Percentiles rank a stretch among this genome's conserved stretches.
Evolutionary conservation across 2,329 filamentous ascomycete species (phyloP).

Genomic region (Chaetomium globosum): DNA sequence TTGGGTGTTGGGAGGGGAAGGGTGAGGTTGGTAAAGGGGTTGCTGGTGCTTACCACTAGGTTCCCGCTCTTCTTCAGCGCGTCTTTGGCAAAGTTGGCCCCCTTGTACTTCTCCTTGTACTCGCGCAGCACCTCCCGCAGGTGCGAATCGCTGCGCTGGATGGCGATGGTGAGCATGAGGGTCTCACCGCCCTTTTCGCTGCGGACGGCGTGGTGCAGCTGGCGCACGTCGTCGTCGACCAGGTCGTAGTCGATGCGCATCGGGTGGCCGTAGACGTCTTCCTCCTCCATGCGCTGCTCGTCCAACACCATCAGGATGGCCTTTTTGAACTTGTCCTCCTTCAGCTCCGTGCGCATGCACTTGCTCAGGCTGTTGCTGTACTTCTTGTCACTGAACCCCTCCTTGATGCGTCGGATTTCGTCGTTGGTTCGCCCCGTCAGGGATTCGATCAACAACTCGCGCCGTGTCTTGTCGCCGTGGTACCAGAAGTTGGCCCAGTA

Average conservation of each 20-base stretch:
- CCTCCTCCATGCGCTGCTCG: slow-evolving; percentile 80
- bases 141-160: slow-evolving; percentile 79
- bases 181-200: slow-evolving; percentile 82
- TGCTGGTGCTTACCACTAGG: slow-evolving; percentile 71
- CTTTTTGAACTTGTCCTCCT: slow-evolving; percentile 93
- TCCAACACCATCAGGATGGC: slow-evolving; percentile 84
- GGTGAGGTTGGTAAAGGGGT: not conserved
- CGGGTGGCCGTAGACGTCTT: slow-evolving; percentile 63
- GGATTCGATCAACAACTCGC: slow-evolving; percentile 88
- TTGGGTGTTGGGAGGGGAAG: not conserved
- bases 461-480: slow-evolving; percentile 78
- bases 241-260: slow-evolving; percentile 61
- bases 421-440: slow-evolving; percentile 87
- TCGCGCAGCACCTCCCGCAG: slow-evolving; percentile 74
- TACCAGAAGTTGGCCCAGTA: slow-evolving; percentile 99
- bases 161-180: slow-evolving; percentile 82
- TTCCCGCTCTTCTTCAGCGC: slow-evolving; percentile 88
- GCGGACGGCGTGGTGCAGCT: slow-evolving; percentile 68
- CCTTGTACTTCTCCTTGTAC: slow-evolving; percentile 70
- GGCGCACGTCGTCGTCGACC: slow-evolving; percentile 71
- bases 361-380: slow-evolving; percentile 78
- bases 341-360: slow-evolving; percentile 91
- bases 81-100: slow-evolving; percentile 82
- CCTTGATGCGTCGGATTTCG: slow-evolving; percentile 86
- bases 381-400: slow-evolving; percentile 86